A percentile compares a stretch with the other conserved stretches of the same genome.
phyloP scores from a whole-genome alignment of 805 yeast genomes.

The Scheffersomyces coipomensis region DNA sequence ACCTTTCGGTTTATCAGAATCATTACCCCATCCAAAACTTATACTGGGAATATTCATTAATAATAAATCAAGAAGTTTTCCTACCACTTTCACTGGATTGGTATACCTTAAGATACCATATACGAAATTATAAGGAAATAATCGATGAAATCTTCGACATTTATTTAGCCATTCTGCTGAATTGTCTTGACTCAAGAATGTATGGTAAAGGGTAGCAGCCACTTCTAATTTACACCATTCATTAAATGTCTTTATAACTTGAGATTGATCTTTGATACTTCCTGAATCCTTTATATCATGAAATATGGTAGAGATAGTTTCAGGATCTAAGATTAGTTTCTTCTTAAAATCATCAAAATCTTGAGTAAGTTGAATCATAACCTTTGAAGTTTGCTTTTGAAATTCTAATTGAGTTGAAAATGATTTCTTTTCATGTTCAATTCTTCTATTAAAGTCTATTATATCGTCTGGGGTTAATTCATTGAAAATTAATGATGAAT shows the following conservation, averaged over 20 bases:
- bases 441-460: constrained; percentile 57
- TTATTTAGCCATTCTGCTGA: constrained; percentile 75
- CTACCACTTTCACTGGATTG: constrained; percentile 82
- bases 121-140: constrained; percentile 79
- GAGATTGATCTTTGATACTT: constrained; percentile 58
- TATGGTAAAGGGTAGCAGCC: constrained; percentile 79
- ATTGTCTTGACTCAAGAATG: constrained; percentile 77
- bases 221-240: constrained; percentile 83
- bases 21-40: constrained; percentile 3
- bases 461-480: constrained; percentile 41
- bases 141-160: constrained; percentile 64
- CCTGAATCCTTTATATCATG: constrained; percentile 59
- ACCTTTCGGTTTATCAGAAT: constrained; percentile 11
- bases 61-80: constrained; percentile 75
- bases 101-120: constrained; percentile 77
- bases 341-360: constrained; percentile 61
- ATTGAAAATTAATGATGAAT: constrained; percentile 26
- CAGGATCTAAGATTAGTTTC: constrained; percentile 45
- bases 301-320: constrained; percentile 62
- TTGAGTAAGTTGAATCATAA: constrained; percentile 52
- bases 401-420: constrained; percentile 66
- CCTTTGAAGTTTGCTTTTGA: constrained; percentile 62
- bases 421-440: constrained; percentile 56
- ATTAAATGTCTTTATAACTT: constrained; percentile 64
- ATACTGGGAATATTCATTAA: constrained; percentile 48